Conservation (phyloP, 495 filamentous ascomycete genomes). For the Trypethelium eluteriae region DNA sequence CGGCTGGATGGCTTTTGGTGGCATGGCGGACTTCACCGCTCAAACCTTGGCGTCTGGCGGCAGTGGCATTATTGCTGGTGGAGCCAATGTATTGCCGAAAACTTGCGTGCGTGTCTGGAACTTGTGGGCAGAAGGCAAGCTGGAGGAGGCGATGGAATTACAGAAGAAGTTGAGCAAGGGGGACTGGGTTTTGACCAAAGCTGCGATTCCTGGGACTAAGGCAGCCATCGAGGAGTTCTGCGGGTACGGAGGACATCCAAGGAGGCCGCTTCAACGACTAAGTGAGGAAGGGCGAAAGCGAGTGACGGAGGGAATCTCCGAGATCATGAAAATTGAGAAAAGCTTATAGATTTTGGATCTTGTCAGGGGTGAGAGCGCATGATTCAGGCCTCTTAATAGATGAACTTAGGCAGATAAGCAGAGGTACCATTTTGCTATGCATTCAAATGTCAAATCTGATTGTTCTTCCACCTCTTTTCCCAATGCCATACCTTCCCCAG, state of each 20-base stretch:
- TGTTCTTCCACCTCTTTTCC: too few species aligned
- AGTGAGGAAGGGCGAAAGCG: constrained; percentile 47
- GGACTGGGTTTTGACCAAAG: constrained; percentile 82
- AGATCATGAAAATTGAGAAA: constrained; percentile 62
- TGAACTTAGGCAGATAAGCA: background rate
- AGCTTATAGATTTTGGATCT: constrained; percentile 30
- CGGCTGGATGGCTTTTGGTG: constrained; percentile 80
- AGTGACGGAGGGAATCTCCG: constrained; percentile 55
- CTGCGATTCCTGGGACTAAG: constrained; percentile 81
- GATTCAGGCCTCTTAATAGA: background rate
- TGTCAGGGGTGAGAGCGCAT: background rate
- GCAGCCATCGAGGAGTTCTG: constrained; percentile 73
- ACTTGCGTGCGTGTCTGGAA: constrained; percentile 76
- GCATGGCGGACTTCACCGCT: constrained; percentile 79
- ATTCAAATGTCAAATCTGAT: background rate
- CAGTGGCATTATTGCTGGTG: constrained; percentile 76
- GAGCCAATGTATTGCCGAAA: constrained; percentile 80
- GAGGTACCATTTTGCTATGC: background rate
- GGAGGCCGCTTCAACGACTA: constrained; percentile 63
- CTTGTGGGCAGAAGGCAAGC: constrained; percentile 63
- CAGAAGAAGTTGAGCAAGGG: constrained; percentile 65
- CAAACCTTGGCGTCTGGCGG: constrained; percentile 76
- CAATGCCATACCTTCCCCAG: too few species aligned
- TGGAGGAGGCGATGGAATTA: constrained; percentile 63
- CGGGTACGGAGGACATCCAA: constrained; percentile 74